Conservation (phyloP, 495 filamentous ascomycete genomes). For the Achaetomiella virescens region DNA sequence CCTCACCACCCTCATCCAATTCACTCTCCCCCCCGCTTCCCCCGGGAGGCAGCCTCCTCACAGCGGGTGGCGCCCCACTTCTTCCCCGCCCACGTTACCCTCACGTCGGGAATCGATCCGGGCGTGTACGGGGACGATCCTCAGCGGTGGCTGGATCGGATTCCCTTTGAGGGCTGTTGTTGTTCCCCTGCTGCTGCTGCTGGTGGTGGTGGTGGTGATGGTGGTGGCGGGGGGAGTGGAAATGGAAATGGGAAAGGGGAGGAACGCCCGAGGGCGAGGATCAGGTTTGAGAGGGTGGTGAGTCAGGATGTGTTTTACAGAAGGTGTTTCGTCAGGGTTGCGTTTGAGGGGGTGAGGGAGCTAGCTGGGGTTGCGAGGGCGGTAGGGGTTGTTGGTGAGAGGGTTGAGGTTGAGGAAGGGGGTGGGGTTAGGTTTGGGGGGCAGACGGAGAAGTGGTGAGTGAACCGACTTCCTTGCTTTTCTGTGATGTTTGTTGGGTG, state of each 20-base stretch:
- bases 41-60: constrained; percentile 14
- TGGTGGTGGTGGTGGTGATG: neutral
- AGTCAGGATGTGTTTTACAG: constrained; percentile 24
- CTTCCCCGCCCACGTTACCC: constrained; percentile 29
- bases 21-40: constrained; percentile 23
- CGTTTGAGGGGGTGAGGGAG: constrained; percentile 14
- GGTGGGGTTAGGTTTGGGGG: constrained; percentile 12
- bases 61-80: constrained; percentile 16
- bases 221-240: neutral
- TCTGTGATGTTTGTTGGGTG: too few species aligned
- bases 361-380: constrained; percentile 21
- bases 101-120: constrained; percentile 23
- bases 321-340: constrained; percentile 25
- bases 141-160: constrained; percentile 23
- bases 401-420: constrained; percentile 1
- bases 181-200: neutral
- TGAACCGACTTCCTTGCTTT: neutral
- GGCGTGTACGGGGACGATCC: constrained; percentile 15
- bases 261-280: neutral
- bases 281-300: constrained; percentile 19
- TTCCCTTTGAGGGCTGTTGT: constrained; percentile 9
- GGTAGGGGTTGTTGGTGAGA: constrained; percentile 18
- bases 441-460: constrained; percentile 23
- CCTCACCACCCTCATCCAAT: constrained; percentile 22
- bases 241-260: neutral